These are phyloP conservation scores for Colletotrichum liaoningense DNA, from an alignment of 2,329 filamentous ascomycete species.

Conservation along the genomic window DNA sequence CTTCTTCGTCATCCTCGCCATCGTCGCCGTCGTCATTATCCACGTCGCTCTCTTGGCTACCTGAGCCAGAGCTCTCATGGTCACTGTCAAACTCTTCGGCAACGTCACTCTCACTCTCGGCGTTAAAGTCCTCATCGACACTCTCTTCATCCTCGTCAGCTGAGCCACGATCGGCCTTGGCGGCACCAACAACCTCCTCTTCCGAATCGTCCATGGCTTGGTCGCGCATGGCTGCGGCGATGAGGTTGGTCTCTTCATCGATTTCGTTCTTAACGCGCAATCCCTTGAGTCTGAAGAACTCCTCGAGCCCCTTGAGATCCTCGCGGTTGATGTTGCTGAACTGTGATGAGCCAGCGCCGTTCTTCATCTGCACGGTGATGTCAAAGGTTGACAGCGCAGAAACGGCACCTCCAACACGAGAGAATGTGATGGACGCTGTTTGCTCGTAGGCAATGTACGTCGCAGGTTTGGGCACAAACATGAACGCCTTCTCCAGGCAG, in stretches of 20 bases:
- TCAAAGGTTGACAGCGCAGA: conserved; percentile 97
- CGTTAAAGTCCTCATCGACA: conserved; percentile 94
- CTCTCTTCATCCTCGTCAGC: conserved; percentile 97
- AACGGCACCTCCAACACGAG: conserved; percentile 91
- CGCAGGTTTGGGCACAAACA: conserved; percentile 98
- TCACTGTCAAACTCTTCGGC: conserved; percentile 95
- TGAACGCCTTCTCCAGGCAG: conserved; percentile 97
- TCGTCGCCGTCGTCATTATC: conserved; percentile 61
- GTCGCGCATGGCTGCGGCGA: conserved; percentile 85
- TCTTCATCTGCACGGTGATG: conserved; percentile 92
- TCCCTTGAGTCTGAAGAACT: conserved; percentile 96
- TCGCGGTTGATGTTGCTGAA: conserved; percentile 99
- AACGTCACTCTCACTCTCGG: conserved; percentile 92
- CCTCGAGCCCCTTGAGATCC: conserved; percentile 95
- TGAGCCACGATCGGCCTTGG: conserved; percentile 82
- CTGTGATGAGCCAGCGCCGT: conserved; percentile 86
- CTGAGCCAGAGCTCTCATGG: conserved; percentile 85
- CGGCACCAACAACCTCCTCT: conserved; percentile 78
- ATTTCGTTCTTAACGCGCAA: conserved; percentile 99
- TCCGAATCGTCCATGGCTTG: conserved; percentile 87
- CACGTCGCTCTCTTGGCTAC: conserved; percentile 69
- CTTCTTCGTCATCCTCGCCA: conserved; percentile 58
- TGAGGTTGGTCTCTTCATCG: conserved; percentile 85
- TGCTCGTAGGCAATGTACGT: conserved; percentile 98
- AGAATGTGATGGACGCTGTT: conserved; percentile 91